These are phyloP conservation scores for Boletus pseudo-olivaceus DNA, from an alignment of 768 basidiomycete species.

Conservation along the genomic window DNA sequence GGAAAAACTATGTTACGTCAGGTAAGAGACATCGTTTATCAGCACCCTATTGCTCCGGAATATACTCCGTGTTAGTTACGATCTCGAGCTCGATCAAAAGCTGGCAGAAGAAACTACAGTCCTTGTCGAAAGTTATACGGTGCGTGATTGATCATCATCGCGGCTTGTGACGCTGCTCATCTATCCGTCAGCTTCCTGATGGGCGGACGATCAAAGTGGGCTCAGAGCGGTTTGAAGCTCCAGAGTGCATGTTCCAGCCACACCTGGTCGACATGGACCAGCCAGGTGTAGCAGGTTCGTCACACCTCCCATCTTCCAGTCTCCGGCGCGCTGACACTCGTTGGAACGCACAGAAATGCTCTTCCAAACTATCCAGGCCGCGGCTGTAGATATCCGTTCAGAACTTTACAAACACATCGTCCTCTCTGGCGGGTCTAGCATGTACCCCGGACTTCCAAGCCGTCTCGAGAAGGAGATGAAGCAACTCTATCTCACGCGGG, in stretches of 20 bases:
- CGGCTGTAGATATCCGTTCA: conserved; percentile 82
- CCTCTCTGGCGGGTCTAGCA: conserved; percentile 94
- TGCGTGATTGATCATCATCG: conserved; percentile 34
- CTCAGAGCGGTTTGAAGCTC: conserved; percentile 97
- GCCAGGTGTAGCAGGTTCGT: conserved; percentile 86
- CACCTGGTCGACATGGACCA: conserved; percentile 97
- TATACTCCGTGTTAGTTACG: conserved; percentile 58
- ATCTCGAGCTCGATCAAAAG: conserved; percentile 91
- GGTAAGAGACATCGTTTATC: conserved; percentile 43
- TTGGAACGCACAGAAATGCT: conserved; percentile 68
- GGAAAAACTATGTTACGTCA: conserved; percentile 97
- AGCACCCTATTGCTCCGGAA: neutral
- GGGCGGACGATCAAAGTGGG: conserved; percentile 97
- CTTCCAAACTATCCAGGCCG: conserved; percentile 90
- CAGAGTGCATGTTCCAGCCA: conserved; percentile 99
- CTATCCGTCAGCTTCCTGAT: conserved; percentile 70
- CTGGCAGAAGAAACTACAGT: conserved; percentile 95
- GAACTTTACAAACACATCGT: conserved; percentile 99
- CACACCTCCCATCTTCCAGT: neutral
- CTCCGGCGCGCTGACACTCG: neutral
- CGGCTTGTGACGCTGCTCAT: conserved; percentile 2
- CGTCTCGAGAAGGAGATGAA: conserved; percentile 99
- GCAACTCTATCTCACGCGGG: conserved; percentile 92
- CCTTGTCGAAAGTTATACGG: conserved; percentile 94
- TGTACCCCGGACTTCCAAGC: conserved; percentile 98